A percentile compares a stretch with the other conserved stretches of the same genome.
phyloP scores from a whole-genome alignment of 176 grass and related monocot species.

The Lolium multiflorum region DNA sequence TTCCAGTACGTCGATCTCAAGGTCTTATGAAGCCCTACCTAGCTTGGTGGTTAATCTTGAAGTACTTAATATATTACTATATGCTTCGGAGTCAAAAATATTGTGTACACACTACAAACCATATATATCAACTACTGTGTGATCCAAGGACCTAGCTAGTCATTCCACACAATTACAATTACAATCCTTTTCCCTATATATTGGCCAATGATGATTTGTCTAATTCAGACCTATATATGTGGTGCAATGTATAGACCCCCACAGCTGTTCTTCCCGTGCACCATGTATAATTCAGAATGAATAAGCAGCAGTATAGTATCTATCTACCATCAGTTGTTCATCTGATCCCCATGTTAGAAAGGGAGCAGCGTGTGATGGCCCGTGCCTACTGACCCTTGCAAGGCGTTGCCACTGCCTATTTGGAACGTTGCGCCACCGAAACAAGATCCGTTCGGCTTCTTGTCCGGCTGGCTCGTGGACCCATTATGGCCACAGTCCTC shows the following conservation, averaged over 20 bases:
- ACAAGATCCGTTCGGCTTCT: constrained; percentile 65
- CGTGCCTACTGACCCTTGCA: constrained; percentile 53
- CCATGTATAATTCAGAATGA: constrained; percentile 20
- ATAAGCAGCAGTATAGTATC: neutral
- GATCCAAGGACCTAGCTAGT: constrained; percentile 30
- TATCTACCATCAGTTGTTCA: constrained; percentile 53
- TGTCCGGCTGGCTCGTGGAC: constrained; percentile 30
- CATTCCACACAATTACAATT: constrained; percentile 38
- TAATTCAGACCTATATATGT: constrained; percentile 22
- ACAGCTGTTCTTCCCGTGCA: constrained; percentile 16
- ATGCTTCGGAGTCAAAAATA: constrained; percentile 37
- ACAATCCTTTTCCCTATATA: constrained; percentile 33
- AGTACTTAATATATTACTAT: neutral
- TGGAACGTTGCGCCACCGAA: constrained; percentile 62
- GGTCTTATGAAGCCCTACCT: constrained; percentile 20
- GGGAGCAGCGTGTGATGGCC: constrained; percentile 66
- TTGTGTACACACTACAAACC: constrained; percentile 54
- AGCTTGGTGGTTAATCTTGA: constrained; percentile 34
- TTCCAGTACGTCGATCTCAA: constrained; percentile 24
- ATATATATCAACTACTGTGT: constrained; percentile 17
- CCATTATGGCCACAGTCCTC: neutral
- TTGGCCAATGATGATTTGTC: constrained; percentile 28
- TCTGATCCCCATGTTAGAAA: constrained; percentile 43
- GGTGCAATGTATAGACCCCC: neutral
- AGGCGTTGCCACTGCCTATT: constrained; percentile 40